phyloP scores from a whole-genome alignment of 2,329 filamentous ascomycete species.

The Fusarium zealandicum region DNA sequence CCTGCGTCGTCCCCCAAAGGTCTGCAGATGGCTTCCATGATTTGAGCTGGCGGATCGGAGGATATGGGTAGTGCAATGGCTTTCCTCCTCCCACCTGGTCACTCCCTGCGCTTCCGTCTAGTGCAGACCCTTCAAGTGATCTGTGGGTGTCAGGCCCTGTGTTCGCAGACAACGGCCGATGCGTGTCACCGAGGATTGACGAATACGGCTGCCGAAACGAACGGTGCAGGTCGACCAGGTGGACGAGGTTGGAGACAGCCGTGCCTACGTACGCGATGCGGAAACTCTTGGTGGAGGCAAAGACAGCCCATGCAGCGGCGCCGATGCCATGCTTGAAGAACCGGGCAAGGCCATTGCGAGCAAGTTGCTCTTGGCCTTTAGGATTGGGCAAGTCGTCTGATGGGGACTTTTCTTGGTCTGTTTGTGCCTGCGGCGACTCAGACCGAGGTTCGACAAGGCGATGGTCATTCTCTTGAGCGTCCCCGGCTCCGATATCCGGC shows the following conservation, averaged over 20 bases:
- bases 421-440: background rate
- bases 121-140: conserved; percentile 20
- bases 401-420: background rate
- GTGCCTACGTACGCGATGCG: conserved; percentile 40
- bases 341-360: conserved; percentile 32
- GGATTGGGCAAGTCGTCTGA: conserved; percentile 10
- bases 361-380: conserved; percentile 34
- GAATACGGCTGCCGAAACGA: conserved; percentile 37
- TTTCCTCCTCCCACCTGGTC: conserved; percentile 14
- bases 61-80: conserved; percentile 36
- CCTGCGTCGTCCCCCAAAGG: conserved; percentile 34
- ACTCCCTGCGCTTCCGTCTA: conserved; percentile 21
- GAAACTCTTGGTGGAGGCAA: conserved; percentile 36
- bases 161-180: conserved; percentile 17
- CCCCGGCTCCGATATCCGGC: conserved; percentile 21
- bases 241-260: conserved; percentile 37
- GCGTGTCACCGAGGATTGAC: conserved; percentile 1
- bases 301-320: conserved; percentile 37
- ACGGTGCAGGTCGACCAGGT: conserved; percentile 34
- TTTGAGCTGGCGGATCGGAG: conserved; percentile 34
- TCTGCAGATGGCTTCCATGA: conserved; percentile 35
- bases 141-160: conserved; percentile 25
- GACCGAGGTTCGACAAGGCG: conserved; percentile 12
- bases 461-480: background rate
- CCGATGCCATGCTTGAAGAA: conserved; percentile 40